Evolutionary conservation across 2,329 filamentous ascomycete genomes (phyloP), one percentile per base, ranked within the genome.

Genomic region (Talaromyces sp.): DNA sequence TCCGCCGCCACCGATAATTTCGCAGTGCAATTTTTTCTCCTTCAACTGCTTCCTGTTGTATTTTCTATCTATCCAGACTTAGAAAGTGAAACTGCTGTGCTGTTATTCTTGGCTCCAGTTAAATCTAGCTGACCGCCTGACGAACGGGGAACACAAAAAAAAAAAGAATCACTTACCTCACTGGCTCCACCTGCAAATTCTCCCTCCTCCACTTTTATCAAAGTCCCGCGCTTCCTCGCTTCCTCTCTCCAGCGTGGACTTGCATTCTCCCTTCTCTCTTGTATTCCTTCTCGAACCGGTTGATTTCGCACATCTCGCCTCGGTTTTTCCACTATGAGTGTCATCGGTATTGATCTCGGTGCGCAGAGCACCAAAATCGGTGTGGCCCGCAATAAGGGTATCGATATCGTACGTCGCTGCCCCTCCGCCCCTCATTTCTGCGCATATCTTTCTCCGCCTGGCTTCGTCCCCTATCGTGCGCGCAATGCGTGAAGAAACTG

Each of bases 301-400:
- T 54, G 52, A 60, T 55, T 63, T 61, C 57, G 63, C 65, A 62
- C 58, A 53, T 67, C 60, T 65, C 60, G 59, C 64, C 63, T 14
- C 33, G 52, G 34, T 56, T 12, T 52, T 33, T 14, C 33, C 56
- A 54, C 63, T 57, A 87, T 87, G 84, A 83, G 79, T 78, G 84
- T 86, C 74, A 84, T 87, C 72, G 92, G 92, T 80, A 87, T 96
- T 80, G 94, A 98, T 86, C 89, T 98, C 82, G 94, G 94, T 83
- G 92, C 92, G 70, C 88, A 96, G 78, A 96, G 96, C 86, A 96
- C 94, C 77, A 93, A 96, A 75, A 90, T 98, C 81, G 94, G 94
- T 77, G 94, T 98, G 79, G 95, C 95, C 76, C 88, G 95, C 79
- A 98, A 98, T 81, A 93, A 96, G 78, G 95, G 95, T 82, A 95